These are phyloP conservation scores for Suhomyces choctaworum DNA, from an alignment of 1,139 yeast species.

Conservation along the genomic window DNA sequence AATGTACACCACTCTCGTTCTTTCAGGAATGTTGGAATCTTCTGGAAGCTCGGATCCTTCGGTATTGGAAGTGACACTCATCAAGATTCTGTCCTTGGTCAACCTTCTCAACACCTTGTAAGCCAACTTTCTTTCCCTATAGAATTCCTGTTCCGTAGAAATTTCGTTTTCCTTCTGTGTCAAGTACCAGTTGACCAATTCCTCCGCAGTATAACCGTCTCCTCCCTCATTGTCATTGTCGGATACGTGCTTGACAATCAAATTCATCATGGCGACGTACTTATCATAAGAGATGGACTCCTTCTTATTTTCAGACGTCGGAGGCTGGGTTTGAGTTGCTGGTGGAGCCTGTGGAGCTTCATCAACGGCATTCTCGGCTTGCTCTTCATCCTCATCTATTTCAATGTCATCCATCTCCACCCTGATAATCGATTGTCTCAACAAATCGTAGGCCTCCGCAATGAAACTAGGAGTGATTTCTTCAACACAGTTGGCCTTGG, in stretches of 20 bases:
- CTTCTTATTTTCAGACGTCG: conserved; percentile 13
- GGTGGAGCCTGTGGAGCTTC: conserved; percentile 10
- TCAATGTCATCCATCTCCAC: conserved; percentile 95
- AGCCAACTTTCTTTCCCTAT: conserved; percentile 69
- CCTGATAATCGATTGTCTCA: conserved; percentile 88
- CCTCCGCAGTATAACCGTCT: conserved; percentile 69
- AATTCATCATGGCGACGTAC: conserved; percentile 80
- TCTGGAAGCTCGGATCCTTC: conserved; percentile 10
- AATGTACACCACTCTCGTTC: conserved; percentile 52
- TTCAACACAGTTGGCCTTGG: conserved; percentile 93
- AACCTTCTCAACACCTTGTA: conserved; percentile 80
- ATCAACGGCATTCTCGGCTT: conserved; percentile 3
- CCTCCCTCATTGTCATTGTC: conserved; percentile 55
- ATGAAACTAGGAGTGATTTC: conserved; percentile 85
- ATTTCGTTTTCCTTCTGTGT: conserved; percentile 72
- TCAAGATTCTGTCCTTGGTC: conserved; percentile 81
- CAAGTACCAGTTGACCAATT: conserved; percentile 79
- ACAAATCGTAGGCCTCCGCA: conserved; percentile 87
- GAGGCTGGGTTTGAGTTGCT: conserved; percentile 9
- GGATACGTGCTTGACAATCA: conserved; percentile 69
- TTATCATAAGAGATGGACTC: conserved; percentile 73
- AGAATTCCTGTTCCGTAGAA: conserved; percentile 67
- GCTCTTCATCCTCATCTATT: conserved; percentile 52
- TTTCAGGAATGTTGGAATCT: conserved; percentile 8
- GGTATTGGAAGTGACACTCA: conserved; percentile 54